Conservation (phyloP, 306 rosid genomes). For the Prinsepia uniflora region DNA sequence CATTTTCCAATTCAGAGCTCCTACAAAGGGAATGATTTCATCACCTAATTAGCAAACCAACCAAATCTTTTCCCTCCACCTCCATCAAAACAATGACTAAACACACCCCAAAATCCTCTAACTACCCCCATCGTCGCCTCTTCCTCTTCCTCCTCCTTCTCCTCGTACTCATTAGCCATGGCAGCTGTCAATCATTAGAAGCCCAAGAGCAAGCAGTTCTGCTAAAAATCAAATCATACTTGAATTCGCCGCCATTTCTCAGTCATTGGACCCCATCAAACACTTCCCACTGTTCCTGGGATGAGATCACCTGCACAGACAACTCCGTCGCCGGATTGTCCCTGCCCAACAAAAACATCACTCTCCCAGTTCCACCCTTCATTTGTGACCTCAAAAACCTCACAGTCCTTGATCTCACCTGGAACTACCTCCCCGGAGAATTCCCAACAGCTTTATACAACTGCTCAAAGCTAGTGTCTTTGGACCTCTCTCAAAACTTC, state of each 20-base stretch:
- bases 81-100: conserved; percentile 28
- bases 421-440: conserved; percentile 35
- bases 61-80: not conserved
- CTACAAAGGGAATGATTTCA: not conserved
- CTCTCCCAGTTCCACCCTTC: conserved; percentile 45
- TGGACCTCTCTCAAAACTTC: conserved; percentile 45
- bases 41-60: not conserved
- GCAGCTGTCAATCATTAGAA: conserved; percentile 34
- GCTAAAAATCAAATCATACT: conserved; percentile 36
- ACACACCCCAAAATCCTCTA: not conserved
- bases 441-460: conserved; percentile 53
- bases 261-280: conserved; percentile 39
- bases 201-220: conserved; percentile 46
- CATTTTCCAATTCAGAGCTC: not conserved
- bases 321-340: conserved; percentile 40
- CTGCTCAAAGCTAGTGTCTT: conserved; percentile 49
- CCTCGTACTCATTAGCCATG: conserved; percentile 23
- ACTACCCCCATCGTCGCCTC: conserved; percentile 14
- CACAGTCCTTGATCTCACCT: conserved; percentile 32
- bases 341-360: conserved; percentile 17
- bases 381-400: conserved; percentile 65
- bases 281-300: conserved; percentile 53
- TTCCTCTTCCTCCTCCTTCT: conserved; percentile 23
- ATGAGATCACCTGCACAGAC: conserved; percentile 45
- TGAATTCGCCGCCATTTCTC: conserved; percentile 37